A percentile compares a stretch with the other conserved stretches of the same genome.
Conservation (phyloP, 805 yeast genomes). For the Cephaloascus fragrans region DNA sequence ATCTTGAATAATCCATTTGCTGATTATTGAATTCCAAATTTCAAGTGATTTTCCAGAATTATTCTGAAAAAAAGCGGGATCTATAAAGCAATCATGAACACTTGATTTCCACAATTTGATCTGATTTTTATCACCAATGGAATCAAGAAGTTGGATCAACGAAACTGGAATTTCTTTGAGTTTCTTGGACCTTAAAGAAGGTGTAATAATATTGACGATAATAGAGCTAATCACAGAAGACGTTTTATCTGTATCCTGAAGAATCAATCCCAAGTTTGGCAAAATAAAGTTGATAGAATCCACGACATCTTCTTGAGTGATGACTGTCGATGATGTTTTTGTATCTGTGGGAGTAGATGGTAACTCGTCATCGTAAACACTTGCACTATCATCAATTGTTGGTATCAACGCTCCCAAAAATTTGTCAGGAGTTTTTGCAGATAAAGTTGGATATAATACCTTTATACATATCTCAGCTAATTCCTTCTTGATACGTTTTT, state of each 20-base stretch:
- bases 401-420: slow-evolving; percentile 2
- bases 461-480: slow-evolving; percentile 26
- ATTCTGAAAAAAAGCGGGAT: slow-evolving; percentile 42
- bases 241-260: slow-evolving; percentile 56
- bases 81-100: slow-evolving; percentile 58
- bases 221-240: slow-evolving; percentile 39
- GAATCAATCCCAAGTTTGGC: slow-evolving; percentile 24
- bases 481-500: slow-evolving; percentile 50
- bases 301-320: slow-evolving; percentile 33
- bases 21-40: slow-evolving; percentile 47
- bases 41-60: slow-evolving; percentile 12
- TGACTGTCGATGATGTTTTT: neutral
- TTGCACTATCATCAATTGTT: slow-evolving; percentile 2
- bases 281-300: slow-evolving; percentile 22
- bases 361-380: slow-evolving; percentile 6
- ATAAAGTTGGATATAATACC: slow-evolving; percentile 8
- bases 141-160: slow-evolving; percentile 27
- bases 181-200: slow-evolving; percentile 38
- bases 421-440: neutral
- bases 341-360: neutral
- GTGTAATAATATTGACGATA: slow-evolving; percentile 40
- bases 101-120: slow-evolving; percentile 54
- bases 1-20: slow-evolving; percentile 56
- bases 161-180: slow-evolving; percentile 29
- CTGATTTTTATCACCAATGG: slow-evolving; percentile 21